These are phyloP conservation scores for Candida taoyuanica DNA, from an alignment of 805 yeast species.

Conservation along the genomic window DNA sequence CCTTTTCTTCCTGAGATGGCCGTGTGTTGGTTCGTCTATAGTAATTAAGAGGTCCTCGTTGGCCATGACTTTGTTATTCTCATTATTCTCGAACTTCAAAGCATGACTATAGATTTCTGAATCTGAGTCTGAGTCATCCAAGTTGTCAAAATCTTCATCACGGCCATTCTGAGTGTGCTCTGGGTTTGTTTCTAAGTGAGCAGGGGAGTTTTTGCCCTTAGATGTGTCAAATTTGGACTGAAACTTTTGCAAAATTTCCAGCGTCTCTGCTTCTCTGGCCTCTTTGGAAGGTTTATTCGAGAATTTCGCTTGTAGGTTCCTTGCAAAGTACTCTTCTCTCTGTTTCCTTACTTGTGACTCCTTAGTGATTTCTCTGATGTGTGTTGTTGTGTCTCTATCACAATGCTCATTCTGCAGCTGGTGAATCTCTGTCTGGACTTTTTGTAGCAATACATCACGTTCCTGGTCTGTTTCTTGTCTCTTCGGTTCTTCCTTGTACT, in stretches of 20 bases:
- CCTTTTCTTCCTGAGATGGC: conserved; percentile 8
- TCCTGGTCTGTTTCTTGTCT: neutral
- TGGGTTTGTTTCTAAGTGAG: neutral
- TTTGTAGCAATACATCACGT: neutral
- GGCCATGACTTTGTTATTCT: conserved; percentile 10
- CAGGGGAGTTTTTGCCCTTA: neutral
- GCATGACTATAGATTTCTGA: conserved; percentile 18
- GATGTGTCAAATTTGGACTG: conserved; percentile 17
- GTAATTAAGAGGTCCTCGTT: conserved; percentile 20
- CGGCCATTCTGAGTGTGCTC: neutral
- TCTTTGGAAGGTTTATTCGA: conserved; percentile 1
- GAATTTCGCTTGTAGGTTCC: neutral
- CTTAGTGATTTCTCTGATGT: too few species aligned
- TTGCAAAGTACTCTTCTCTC: neutral
- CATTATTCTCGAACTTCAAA: conserved; percentile 18
- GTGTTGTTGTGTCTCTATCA: neutral
- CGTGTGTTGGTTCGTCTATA: conserved; percentile 12
- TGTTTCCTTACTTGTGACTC: neutral
- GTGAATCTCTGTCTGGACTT: too few species aligned
- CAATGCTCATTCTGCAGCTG: too few species aligned
- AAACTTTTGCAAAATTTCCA: conserved; percentile 26
- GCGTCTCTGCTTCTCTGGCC: conserved; percentile 28
- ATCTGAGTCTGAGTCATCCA: conserved; percentile 22
- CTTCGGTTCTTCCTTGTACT: neutral
- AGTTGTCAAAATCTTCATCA: conserved; percentile 22